Evolutionary conservation across 805 yeast genomes (phyloP).

Genomic region (Ogataea philodendri): DNA sequence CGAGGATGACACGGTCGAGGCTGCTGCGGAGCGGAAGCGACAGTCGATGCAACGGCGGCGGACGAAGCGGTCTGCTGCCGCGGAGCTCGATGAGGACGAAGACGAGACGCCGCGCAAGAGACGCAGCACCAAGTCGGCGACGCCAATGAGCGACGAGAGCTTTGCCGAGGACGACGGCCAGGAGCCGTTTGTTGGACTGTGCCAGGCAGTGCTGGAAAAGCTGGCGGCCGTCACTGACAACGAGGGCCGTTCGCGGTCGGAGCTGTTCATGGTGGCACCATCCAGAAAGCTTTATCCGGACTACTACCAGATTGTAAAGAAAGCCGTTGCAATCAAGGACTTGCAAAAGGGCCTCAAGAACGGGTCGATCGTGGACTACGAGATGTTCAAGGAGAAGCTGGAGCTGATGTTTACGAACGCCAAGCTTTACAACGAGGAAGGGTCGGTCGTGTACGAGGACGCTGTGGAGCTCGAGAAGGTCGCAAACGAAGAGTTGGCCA

Average conservation of each 20-base stretch:
- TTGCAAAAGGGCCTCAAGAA: constrained; percentile 48
- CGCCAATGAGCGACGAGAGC: constrained; percentile 9
- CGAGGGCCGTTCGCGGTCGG: constrained; percentile 46
- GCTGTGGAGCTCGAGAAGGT: constrained; percentile 47
- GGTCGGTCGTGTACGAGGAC: constrained; percentile 60
- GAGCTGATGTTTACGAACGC: constrained; percentile 64
- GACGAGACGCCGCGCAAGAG: constrained; percentile 13
- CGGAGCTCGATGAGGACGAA: constrained; percentile 19
- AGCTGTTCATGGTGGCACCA: constrained; percentile 71
- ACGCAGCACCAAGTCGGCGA: constrained; percentile 3
- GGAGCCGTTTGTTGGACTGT: constrained; percentile 17
- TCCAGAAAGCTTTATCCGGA: constrained; percentile 77
- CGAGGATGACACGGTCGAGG: constrained; percentile 50
- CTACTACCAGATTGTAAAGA: constrained; percentile 63
- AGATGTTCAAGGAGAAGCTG: constrained; percentile 50
- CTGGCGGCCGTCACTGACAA: constrained; percentile 43
- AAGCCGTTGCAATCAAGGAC: constrained; percentile 59
- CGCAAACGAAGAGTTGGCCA: constrained; percentile 25
- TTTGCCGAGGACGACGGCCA: constrained; percentile 11
- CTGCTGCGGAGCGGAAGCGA: constrained; percentile 53
- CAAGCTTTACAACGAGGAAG: constrained; percentile 65
- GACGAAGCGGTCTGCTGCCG: constrained; percentile 29
- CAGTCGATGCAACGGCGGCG: constrained; percentile 41
- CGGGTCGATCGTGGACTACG: constrained; percentile 36
- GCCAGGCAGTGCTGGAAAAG: constrained; percentile 42